Percentiles rank a stretch among this genome's conserved stretches.
Conservation (phyloP, 306 rosid species). For the Leucaena leucocephala region DNA sequence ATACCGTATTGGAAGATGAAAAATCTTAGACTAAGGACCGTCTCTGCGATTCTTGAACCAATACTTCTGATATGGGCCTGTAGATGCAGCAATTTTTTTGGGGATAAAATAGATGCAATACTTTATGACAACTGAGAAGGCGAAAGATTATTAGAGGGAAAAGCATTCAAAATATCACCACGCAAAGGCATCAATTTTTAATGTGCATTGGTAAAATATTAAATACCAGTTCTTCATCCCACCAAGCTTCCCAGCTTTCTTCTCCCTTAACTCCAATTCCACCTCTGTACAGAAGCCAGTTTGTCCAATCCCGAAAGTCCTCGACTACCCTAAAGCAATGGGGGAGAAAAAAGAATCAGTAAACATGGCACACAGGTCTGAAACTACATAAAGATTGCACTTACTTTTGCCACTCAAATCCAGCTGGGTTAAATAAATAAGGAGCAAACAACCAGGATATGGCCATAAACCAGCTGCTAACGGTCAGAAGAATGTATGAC, state of each 20-base stretch:
- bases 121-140: background rate
- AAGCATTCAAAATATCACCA: background rate
- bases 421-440: slow-evolving; percentile 91
- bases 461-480: slow-evolving; percentile 99
- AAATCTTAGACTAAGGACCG: slow-evolving; percentile 84
- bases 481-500: slow-evolving; percentile 72
- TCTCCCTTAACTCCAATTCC: slow-evolving; percentile 97
- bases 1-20: slow-evolving; percentile 94
- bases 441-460: slow-evolving; percentile 99
- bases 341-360: slow-evolving; percentile 27
- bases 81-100: slow-evolving; percentile 11
- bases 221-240: slow-evolving; percentile 97
- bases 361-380: slow-evolving; percentile 1
- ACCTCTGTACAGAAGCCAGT: slow-evolving; percentile 93
- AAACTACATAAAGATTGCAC: slow-evolving; percentile 33
- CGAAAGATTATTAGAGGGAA: background rate
- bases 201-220: slow-evolving; percentile 13
- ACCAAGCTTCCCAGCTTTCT: slow-evolving; percentile 99
- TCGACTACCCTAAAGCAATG: slow-evolving; percentile 69
- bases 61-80: slow-evolving; percentile 85
- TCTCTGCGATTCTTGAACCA: slow-evolving; percentile 80
- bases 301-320: slow-evolving; percentile 96
- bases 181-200: slow-evolving; percentile 15
- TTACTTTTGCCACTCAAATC: slow-evolving; percentile 99
- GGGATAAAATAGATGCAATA: background rate